Evolutionary conservation across 495 filamentous ascomycete genomes (phyloP).

Genomic region (Immersiella caudata): DNA sequence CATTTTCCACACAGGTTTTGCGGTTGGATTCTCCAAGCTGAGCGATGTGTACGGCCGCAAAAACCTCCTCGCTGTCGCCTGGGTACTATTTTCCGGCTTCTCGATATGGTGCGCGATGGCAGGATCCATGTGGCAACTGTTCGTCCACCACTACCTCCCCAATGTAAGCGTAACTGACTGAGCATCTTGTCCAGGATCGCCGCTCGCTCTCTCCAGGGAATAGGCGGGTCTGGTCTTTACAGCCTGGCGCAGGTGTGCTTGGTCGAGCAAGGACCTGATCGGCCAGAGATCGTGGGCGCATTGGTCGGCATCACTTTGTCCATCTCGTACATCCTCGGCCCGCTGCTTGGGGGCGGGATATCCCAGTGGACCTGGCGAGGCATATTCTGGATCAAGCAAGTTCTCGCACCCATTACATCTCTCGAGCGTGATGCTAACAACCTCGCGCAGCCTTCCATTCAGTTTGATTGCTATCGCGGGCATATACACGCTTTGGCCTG

Average conservation of each 20-base stretch:
- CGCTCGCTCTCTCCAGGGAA: slow-evolving; percentile 62
- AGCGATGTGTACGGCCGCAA: slow-evolving; percentile 64
- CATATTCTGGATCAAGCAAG: slow-evolving; percentile 72
- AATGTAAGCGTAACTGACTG: background rate
- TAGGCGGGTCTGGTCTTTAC: slow-evolving; percentile 63
- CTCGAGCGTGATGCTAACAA: slow-evolving; percentile 10
- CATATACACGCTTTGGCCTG: slow-evolving; percentile 56
- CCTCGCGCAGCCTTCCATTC: slow-evolving; percentile 55
- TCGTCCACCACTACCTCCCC: slow-evolving; percentile 21
- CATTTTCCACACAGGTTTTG: slow-evolving; percentile 46
- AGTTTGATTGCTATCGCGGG: slow-evolving; percentile 58
- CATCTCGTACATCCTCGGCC: slow-evolving; percentile 58
- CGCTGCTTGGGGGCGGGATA: slow-evolving; percentile 70
- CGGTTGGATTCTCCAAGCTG: slow-evolving; percentile 60
- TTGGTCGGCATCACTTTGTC: slow-evolving; percentile 49
- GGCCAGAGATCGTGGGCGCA: slow-evolving; percentile 48
- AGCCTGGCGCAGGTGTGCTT: slow-evolving; percentile 58
- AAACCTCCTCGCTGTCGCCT: slow-evolving; percentile 49
- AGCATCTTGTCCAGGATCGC: slow-evolving; percentile 48
- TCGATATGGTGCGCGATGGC: slow-evolving; percentile 61
- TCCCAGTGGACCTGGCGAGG: slow-evolving; percentile 68
- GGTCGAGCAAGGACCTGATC: slow-evolving; percentile 56
- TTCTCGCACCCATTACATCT: background rate
- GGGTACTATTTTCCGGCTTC: slow-evolving; percentile 57
- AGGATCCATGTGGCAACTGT: slow-evolving; percentile 57